Percentiles rank a stretch among this genome's conserved stretches.
phyloP scores from a whole-genome alignment of 1,284 basidiomycete species.

The Apiotrichum mycotoxinovorans region DNA sequence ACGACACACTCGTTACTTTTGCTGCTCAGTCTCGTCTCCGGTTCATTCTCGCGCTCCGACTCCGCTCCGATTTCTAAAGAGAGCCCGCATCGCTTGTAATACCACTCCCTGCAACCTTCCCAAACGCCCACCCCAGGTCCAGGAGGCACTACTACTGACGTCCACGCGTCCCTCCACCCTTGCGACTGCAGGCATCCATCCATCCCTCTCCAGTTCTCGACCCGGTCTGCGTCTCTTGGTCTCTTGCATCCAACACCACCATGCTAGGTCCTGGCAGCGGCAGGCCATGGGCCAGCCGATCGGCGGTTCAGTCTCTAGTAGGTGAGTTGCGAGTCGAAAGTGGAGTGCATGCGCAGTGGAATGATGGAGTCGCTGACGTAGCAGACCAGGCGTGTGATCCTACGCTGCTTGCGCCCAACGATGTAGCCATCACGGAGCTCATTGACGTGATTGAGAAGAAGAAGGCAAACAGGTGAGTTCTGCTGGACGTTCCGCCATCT shows the following conservation, averaged over 20 bases:
- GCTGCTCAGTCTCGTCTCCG: no score
- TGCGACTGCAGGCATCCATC: background rate
- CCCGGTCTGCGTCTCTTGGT: background rate
- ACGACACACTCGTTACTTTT: no score
- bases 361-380: background rate
- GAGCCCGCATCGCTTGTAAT: no score
- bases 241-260: constrained; percentile 4
- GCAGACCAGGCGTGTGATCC: constrained; percentile 80
- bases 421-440: constrained; percentile 87
- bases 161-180: background rate
- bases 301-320: constrained; percentile 46
- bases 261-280: constrained; percentile 28
- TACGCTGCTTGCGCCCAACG: constrained; percentile 79
- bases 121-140: no score
- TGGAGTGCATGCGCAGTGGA: no score
- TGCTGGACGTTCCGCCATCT: background rate
- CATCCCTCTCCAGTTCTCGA: background rate
- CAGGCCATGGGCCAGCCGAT: constrained; percentile 41
- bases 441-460: constrained; percentile 90
- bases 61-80: no score
- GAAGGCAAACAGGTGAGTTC: constrained; percentile 88
- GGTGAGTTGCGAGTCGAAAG: constrained; percentile 40
- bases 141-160: no score
- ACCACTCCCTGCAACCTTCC: no score
- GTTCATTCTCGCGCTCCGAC: no score